Evolutionary conservation across 805 yeast genomes (phyloP).

Genomic region (Torulaspora microellipsoides): DNA sequence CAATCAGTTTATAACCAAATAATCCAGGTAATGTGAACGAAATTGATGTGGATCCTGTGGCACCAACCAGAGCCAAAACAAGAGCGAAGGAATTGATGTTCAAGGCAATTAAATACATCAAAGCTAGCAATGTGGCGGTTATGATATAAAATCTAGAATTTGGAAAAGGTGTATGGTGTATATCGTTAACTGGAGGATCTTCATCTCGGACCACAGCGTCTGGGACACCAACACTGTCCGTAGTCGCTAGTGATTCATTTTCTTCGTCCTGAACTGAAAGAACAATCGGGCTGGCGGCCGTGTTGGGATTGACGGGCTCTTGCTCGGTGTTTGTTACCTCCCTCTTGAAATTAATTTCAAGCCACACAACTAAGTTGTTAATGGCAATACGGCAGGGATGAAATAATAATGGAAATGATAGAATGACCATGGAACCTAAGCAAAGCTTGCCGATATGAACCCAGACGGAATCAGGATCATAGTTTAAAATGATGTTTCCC

Average conservation of each 20-base stretch:
- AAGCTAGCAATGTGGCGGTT: conserved; percentile 42
- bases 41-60: conserved; percentile 89
- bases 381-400: conserved; percentile 75
- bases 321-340: conserved; percentile 1
- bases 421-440: conserved; percentile 65
- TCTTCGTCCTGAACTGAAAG: conserved; percentile 15
- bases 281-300: conserved; percentile 10
- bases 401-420: conserved; percentile 74
- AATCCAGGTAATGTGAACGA: conserved; percentile 88
- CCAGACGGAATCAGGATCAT: conserved; percentile 47
- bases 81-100: conserved; percentile 69
- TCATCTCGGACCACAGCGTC: conserved; percentile 10
- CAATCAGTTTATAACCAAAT: conserved; percentile 71
- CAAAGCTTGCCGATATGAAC: conserved; percentile 54
- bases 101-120: conserved; percentile 61
- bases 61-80: conserved; percentile 83
- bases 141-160: conserved; percentile 28
- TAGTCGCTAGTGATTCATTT: conserved; percentile 7
- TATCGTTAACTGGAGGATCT: conserved; percentile 7
- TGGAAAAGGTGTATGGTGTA: conserved; percentile 22
- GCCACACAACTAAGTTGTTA: conserved; percentile 58
- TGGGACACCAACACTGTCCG: conserved; percentile 2
- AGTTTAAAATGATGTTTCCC: conserved; percentile 69
- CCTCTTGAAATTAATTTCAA: conserved; percentile 25
- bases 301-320: neutral